phyloP scores from a whole-genome alignment of 192 early-diverging fungal genomes.

The Pilaira anomala region DNA sequence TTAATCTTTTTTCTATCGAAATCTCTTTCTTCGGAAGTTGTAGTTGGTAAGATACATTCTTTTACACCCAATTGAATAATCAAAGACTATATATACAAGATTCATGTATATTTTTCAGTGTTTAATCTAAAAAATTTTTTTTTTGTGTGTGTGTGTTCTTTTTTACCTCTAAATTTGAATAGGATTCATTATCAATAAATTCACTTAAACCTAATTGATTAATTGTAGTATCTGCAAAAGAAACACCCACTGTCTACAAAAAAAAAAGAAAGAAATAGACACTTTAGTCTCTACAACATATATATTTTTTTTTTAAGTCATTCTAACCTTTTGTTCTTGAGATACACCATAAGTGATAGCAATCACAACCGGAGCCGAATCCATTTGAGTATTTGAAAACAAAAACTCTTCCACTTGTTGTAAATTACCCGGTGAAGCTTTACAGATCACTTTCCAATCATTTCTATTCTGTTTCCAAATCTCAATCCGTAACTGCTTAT shows the following conservation, averaged over 20 bases:
- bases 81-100: slow-evolving; percentile 60
- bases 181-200: slow-evolving; percentile 91
- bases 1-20: slow-evolving; percentile 70
- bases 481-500: slow-evolving; percentile 74
- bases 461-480: slow-evolving; percentile 66
- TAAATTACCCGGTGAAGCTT: slow-evolving; percentile 94
- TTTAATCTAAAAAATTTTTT: background rate
- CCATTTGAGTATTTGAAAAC: slow-evolving; percentile 71
- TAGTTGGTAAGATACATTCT: slow-evolving; percentile 74
- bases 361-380: slow-evolving; percentile 76
- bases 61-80: slow-evolving; percentile 91
- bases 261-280: slow-evolving; percentile 4
- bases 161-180: slow-evolving; percentile 85
- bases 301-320: background rate
- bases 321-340: slow-evolving; percentile 59
- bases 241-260: slow-evolving; percentile 71
- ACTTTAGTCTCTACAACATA: background rate
- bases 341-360: slow-evolving; percentile 60
- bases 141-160: background rate
- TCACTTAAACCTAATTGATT: slow-evolving; percentile 78
- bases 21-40: slow-evolving; percentile 39
- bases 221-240: slow-evolving; percentile 85
- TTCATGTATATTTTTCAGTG: no score
- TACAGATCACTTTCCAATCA: slow-evolving; percentile 49
- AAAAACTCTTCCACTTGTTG: slow-evolving; percentile 88